A percentile compares a stretch with the other conserved stretches of the same genome.
These are phyloP conservation scores for Mycosphaerella sp. DNA, from an alignment of 2,329 filamentous ascomycete species.

Conservation along the genomic window DNA sequence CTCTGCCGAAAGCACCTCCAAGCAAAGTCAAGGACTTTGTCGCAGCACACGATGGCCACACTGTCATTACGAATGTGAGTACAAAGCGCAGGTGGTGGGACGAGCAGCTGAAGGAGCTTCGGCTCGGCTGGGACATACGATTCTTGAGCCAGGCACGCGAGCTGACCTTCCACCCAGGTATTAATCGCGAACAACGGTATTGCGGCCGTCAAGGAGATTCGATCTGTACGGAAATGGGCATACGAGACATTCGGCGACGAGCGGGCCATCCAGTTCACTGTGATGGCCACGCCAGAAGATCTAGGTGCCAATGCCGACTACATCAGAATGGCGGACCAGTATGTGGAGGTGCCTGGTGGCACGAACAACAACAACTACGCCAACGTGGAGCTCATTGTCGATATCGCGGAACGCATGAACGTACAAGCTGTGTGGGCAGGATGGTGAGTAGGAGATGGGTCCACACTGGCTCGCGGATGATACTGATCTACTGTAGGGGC, in stretches of 20 bases:
- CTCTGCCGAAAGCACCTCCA: conserved; percentile 69
- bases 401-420: conserved; percentile 96
- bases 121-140: neutral
- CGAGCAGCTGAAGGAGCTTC: neutral
- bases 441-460: conserved; percentile 58
- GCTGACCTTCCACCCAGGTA: conserved; percentile 53
- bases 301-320: conserved; percentile 96
- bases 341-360: conserved; percentile 96
- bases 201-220: conserved; percentile 97
- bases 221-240: conserved; percentile 99
- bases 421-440: conserved; percentile 99
- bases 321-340: conserved; percentile 99
- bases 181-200: conserved; percentile 99
- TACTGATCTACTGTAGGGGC: conserved; percentile 54
- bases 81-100: neutral
- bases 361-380: conserved; percentile 99
- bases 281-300: conserved; percentile 99
- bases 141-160: conserved; percentile 4
- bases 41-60: conserved; percentile 80
- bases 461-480: neutral
- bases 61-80: conserved; percentile 93
- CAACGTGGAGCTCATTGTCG: conserved; percentile 98
- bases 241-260: conserved; percentile 99
- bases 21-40: conserved; percentile 97
- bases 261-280: conserved; percentile 96